These are phyloP conservation scores for Warburgia ugandensis DNA, from an alignment of 164 flowering plant species.

Conservation along the genomic window DNA sequence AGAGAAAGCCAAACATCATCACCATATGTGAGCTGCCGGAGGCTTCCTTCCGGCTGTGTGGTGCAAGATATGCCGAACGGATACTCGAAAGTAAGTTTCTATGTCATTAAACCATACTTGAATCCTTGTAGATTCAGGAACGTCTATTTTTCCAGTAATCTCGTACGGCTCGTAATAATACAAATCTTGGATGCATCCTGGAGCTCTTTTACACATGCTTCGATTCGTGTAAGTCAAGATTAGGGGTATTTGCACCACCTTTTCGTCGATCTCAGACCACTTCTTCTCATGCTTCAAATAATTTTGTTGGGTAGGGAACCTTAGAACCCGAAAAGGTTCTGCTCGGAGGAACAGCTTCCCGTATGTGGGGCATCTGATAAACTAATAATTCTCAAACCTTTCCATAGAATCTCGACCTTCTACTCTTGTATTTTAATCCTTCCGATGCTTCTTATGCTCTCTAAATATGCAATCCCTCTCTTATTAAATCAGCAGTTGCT, in stretches of 20 bases:
- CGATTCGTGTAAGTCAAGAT: too few relatives aligned
- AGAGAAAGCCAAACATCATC: constrained; percentile 48
- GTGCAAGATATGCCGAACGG: constrained; percentile 99
- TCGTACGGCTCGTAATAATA: too few relatives aligned
- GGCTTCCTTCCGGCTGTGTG: constrained; percentile 94
- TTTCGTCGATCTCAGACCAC: not conserved
- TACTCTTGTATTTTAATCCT: constrained; percentile 13
- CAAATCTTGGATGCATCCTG: too few relatives aligned
- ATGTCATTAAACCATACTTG: not conserved
- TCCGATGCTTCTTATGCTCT: constrained; percentile 37
- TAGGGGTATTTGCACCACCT: too few relatives aligned
- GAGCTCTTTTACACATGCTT: too few relatives aligned
- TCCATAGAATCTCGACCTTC: constrained; percentile 30
- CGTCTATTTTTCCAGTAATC: too few relatives aligned
- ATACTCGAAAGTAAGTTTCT: constrained; percentile 69
- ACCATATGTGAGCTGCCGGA: constrained; percentile 47
- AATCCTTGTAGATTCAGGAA: too few relatives aligned
- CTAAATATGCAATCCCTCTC: constrained; percentile 11
- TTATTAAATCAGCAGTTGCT: constrained; percentile 27
- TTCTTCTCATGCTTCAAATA: too few relatives aligned
- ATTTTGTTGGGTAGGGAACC: too few relatives aligned
- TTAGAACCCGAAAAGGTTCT: too few relatives aligned
- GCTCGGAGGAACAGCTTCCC: too few relatives aligned
- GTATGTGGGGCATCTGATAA: not conserved
- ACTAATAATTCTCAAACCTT: not conserved